Evolutionary conservation across 768 basidiomycete genomes (phyloP).

Genomic region (Termitomyces sp.): DNA sequence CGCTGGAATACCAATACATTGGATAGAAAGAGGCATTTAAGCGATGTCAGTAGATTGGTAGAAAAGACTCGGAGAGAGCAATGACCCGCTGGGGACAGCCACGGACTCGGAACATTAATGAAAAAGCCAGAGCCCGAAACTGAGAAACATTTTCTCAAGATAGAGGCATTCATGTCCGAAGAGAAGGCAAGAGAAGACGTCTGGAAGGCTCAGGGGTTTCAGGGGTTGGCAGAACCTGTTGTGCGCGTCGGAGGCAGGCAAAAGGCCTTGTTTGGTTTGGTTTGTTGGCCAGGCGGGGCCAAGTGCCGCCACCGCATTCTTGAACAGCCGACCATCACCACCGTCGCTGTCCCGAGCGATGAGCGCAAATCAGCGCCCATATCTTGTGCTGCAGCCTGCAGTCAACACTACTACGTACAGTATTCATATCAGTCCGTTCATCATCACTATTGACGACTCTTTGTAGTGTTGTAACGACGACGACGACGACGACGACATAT

Average conservation of each 20-base stretch:
- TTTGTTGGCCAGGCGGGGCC: constrained; percentile 1
- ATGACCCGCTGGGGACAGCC: too few relatives aligned
- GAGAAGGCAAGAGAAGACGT: background rate
- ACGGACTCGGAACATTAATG: background rate
- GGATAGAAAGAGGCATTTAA: background rate
- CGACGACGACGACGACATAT: constrained; percentile 86
- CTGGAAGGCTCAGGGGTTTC: background rate
- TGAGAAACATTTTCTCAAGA: background rate
- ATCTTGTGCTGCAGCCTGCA: constrained; percentile 72
- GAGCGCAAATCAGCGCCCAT: constrained; percentile 63
- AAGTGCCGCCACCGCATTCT: background rate
- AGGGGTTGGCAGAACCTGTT: background rate
- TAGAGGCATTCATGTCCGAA: background rate
- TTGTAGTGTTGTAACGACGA: constrained; percentile 82
- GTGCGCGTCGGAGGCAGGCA: background rate
- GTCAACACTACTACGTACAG: constrained; percentile 83
- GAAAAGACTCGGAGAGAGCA: too few relatives aligned
- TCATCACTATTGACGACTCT: constrained; percentile 3
- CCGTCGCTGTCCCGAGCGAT: constrained; percentile 37
- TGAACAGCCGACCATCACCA: constrained; percentile 14
- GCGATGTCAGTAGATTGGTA: background rate
- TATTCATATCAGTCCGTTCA: background rate
- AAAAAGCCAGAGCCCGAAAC: background rate
- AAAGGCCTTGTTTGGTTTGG: constrained; percentile 12
- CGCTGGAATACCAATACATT: background rate